phyloP scores from a whole-genome alignment of 768 basidiomycete genomes.

The Tremella mesenterica region DNA sequence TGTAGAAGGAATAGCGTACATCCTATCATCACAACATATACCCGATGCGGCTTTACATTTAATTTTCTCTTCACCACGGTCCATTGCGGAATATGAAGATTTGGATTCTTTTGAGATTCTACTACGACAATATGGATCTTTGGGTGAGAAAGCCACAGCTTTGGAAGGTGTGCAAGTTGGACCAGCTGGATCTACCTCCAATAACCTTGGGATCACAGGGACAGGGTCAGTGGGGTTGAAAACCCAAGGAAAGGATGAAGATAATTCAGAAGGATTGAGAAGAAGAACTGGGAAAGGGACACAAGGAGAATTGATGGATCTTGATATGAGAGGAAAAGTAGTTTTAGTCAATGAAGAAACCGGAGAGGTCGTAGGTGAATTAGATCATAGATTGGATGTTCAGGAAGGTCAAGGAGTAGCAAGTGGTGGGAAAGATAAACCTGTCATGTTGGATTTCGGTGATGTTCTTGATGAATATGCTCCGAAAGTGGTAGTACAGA shows the following conservation, averaged over 20 bases:
- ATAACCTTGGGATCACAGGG: slow-evolving; percentile 6
- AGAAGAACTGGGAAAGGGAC: background rate
- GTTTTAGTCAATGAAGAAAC: slow-evolving; percentile 65
- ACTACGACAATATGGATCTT: slow-evolving; percentile 54
- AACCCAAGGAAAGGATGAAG: too few relatives aligned
- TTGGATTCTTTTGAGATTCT: slow-evolving; percentile 54
- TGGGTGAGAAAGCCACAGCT: slow-evolving; percentile 22
- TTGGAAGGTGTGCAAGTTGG: slow-evolving; percentile 15
- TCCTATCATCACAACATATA: slow-evolving; percentile 45
- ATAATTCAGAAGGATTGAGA: too few relatives aligned
- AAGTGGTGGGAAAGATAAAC: slow-evolving; percentile 38
- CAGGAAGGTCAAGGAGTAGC: slow-evolving; percentile 56
- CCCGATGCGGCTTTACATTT: slow-evolving; percentile 31
- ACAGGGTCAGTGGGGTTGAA: too few relatives aligned
- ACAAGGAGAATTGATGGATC: slow-evolving; percentile 2
- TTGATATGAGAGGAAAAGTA: slow-evolving; percentile 51
- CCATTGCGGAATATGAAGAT: slow-evolving; percentile 51
- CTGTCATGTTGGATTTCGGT: slow-evolving; percentile 65
- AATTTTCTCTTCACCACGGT: slow-evolving; percentile 35
- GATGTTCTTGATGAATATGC: slow-evolving; percentile 45
- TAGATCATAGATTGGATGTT: slow-evolving; percentile 56
- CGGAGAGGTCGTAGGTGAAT: slow-evolving; percentile 62
- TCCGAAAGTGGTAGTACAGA: slow-evolving; percentile 54
- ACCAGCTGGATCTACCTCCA: too few relatives aligned
- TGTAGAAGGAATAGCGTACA: slow-evolving; percentile 21